Evolutionary conservation across 2,329 filamentous ascomycete species (phyloP).

Genomic region (Aspergillus sp.): DNA sequence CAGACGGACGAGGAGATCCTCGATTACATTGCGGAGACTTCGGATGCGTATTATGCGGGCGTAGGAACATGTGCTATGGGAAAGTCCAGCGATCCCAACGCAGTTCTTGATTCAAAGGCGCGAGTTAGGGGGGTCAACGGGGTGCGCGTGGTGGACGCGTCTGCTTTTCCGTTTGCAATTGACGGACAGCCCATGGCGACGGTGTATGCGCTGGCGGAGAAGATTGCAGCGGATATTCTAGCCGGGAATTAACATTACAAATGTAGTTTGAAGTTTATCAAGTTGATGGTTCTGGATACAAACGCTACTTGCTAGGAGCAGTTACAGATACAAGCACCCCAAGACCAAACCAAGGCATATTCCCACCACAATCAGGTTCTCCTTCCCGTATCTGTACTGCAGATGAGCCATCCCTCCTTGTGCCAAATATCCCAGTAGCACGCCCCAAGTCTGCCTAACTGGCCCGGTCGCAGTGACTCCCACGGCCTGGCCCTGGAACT

Average conservation of each 20-base stretch:
- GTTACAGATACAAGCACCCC: neutral
- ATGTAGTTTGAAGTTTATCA: no score
- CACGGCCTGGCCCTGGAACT: neutral
- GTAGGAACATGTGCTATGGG: conserved; percentile 38
- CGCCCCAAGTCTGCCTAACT: neutral
- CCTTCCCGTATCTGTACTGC: neutral
- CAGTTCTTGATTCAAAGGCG: conserved; percentile 34
- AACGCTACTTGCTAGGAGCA: neutral
- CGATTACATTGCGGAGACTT: conserved; percentile 28
- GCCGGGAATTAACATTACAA: neutral
- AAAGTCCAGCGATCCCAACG: conserved; percentile 22
- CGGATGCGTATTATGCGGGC: conserved; percentile 33
- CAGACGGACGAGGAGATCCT: conserved; percentile 47
- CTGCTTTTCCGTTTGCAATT: conserved; percentile 37
- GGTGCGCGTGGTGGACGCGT: conserved; percentile 40
- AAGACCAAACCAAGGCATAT: neutral
- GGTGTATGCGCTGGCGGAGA: conserved; percentile 48
- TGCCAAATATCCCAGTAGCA: neutral
- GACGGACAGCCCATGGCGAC: conserved; percentile 45
- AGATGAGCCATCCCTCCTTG: neutral
- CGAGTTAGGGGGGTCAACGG: conserved; percentile 32
- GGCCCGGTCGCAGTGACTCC: neutral
- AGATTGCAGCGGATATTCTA: conserved; percentile 38
- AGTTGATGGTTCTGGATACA: no score
- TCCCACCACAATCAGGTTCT: neutral